These are phyloP conservation scores for Ostreobium quekettii DNA, from an alignment of 139 green algal genomes.

Conservation along the genomic window DNA sequence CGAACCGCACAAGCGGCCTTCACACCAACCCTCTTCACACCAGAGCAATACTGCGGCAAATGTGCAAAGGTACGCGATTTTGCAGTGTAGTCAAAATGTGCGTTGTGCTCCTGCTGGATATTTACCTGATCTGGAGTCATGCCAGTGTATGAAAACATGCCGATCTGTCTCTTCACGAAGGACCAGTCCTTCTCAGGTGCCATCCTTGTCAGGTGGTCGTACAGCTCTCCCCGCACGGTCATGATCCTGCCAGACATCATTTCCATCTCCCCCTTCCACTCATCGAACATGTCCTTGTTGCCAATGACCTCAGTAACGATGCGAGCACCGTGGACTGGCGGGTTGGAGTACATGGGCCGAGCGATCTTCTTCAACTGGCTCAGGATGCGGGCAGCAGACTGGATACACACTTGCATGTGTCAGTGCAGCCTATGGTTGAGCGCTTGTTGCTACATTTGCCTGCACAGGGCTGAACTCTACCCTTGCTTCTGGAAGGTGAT, in stretches of 20 bases:
- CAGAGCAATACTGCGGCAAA: too few relatives aligned
- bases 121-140: constrained; percentile 58
- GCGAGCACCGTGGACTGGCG: constrained; percentile 78
- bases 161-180: constrained; percentile 86
- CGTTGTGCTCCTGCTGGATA: background rate
- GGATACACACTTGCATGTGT: too few relatives aligned
- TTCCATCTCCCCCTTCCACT: constrained; percentile 94
- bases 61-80: too few relatives aligned
- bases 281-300: constrained; percentile 65
- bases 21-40: too few relatives aligned
- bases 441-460: too few relatives aligned
- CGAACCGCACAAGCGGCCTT: too few relatives aligned
- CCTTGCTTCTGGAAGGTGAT: too few relatives aligned
- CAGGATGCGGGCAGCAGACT: constrained; percentile 60
- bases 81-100: too few relatives aligned
- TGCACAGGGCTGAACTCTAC: too few relatives aligned
- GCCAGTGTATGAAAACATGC: constrained; percentile 96
- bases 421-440: too few relatives aligned
- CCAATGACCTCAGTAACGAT: constrained; percentile 85
- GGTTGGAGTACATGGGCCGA: constrained; percentile 84
- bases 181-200: constrained; percentile 78
- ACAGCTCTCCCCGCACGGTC: constrained; percentile 68
- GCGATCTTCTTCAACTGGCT: constrained; percentile 93
- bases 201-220: constrained; percentile 53
- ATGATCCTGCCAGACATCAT: constrained; percentile 92